Conservation (phyloP, 495 filamentous ascomycete species). For the Hypoxylon rickii region DNA sequence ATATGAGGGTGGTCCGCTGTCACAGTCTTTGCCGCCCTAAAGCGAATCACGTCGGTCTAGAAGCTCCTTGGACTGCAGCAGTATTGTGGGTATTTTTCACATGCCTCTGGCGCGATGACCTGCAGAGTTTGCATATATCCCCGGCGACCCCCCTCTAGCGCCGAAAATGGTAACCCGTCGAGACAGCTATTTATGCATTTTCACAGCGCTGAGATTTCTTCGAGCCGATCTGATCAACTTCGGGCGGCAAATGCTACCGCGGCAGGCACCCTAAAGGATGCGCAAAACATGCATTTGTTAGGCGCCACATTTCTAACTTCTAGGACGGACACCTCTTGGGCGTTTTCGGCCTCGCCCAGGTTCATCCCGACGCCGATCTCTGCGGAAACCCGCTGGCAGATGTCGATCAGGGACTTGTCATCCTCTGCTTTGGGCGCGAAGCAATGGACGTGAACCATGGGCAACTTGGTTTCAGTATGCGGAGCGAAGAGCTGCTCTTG, state of each 20-base stretch:
- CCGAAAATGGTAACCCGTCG: slow-evolving; percentile 25
- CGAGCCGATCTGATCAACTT: slow-evolving; percentile 19
- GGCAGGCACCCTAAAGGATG: slow-evolving; percentile 79
- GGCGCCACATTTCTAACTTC: slow-evolving; percentile 90
- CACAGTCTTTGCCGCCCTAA: slow-evolving; percentile 18
- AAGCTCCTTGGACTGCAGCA: slow-evolving; percentile 16
- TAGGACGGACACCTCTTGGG: slow-evolving; percentile 65
- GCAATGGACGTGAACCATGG: slow-evolving; percentile 89
- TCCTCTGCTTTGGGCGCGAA: slow-evolving; percentile 78
- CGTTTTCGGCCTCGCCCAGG: slow-evolving; percentile 58
- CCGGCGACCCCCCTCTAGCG: neutral
- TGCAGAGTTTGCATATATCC: slow-evolving; percentile 21
- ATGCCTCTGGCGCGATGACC: slow-evolving; percentile 18
- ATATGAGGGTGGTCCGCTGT: slow-evolving; percentile 4
- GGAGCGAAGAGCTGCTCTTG: slow-evolving; percentile 68
- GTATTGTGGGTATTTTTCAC: slow-evolving; percentile 23
- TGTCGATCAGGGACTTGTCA: slow-evolving; percentile 59
- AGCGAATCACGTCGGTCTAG: slow-evolving; percentile 19
- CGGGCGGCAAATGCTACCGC: slow-evolving; percentile 75
- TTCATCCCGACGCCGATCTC: slow-evolving; percentile 65
- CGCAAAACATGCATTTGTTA: slow-evolving; percentile 95
- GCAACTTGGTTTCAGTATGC: slow-evolving; percentile 61
- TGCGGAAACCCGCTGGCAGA: slow-evolving; percentile 68
- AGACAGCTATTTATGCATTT: neutral
- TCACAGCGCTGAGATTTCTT: too few relatives aligned